Base-by-base conservation (phyloP, 164 flowering plant species). In the Magnolia kwangsiensis region DNA sequence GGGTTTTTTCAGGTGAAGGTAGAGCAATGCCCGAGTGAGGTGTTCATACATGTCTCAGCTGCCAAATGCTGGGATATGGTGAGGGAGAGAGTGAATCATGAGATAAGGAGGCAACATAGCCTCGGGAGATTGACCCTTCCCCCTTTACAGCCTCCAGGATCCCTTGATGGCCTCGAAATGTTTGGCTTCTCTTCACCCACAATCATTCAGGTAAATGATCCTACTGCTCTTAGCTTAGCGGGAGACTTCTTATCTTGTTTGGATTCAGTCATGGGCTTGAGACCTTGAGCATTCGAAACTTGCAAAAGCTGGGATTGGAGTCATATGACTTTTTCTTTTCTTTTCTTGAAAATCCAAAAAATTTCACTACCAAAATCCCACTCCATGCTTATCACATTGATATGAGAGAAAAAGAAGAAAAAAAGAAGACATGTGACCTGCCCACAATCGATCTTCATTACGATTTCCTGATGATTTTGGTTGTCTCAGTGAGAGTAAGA, bases 51-150 rank as follows among this genome's bases (percentile, higher is more conserved):
- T 78, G 69, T 87, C 21, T 92, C 96, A 10, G 86, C 97, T 27
- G 69, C 77, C 29, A 89, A 84, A 85, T 94, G 98, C 84, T 96
- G 99, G 99, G 98, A 96, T 78, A 83, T 96, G 96, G 98, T 96
- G 74, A 87, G 92, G 72, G 96, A 96, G 31, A 85, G 90, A 86
- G 93, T 93, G 75, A 96, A 96, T 85, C 88, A 86, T 78, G 98
- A 94, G 85, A 91, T 96, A 20, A 50, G 85, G 50, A 92, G 83
- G 84, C 93, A 86, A 21, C 93, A 92, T 76, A 87, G 81, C 81
- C 74, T 86, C 61, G 95, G 95, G 71, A 86, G 77, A 76, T 45
- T 63, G 19, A 83, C 84, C 59, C 97, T 93, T 77, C 97, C 95
- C 64, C 90, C 95, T 84, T 78, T 94, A 71, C 98, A 91, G 85